These are phyloP conservation scores for Globisporangium abappressorium DNA, from an alignment of 352 stramenopile species.

Conservation along the genomic window DNA sequence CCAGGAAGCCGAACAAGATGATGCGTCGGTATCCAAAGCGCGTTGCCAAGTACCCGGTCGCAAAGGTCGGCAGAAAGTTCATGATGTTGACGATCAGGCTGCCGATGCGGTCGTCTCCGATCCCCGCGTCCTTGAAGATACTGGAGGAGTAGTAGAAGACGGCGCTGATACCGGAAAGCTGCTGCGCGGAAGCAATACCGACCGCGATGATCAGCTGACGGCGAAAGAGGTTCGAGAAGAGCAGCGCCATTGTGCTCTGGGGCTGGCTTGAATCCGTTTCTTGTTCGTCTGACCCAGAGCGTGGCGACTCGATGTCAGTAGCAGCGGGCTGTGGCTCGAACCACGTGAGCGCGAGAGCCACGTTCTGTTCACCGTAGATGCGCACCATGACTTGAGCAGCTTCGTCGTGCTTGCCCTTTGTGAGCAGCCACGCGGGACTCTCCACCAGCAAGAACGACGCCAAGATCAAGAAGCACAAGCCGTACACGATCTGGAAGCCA, in stretches of 20 bases:
- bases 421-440: slow-evolving; percentile 45
- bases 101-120: slow-evolving; percentile 49
- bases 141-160: slow-evolving; percentile 72
- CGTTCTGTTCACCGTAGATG: slow-evolving; percentile 35
- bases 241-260: slow-evolving; percentile 8
- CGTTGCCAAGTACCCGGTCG: slow-evolving; percentile 30
- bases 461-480: slow-evolving; percentile 29
- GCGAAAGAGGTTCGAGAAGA: slow-evolving; percentile 14
- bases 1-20: slow-evolving; percentile 38
- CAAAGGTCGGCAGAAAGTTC: slow-evolving; percentile 49
- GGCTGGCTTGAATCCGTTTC: not conserved
- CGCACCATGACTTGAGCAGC: slow-evolving; percentile 27
- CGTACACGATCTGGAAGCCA: slow-evolving; percentile 37
- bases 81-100: slow-evolving; percentile 55
- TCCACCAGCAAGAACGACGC: slow-evolving; percentile 45
- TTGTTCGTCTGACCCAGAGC: not conserved
- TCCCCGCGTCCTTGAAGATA: slow-evolving; percentile 47
- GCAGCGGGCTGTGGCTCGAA: slow-evolving; percentile 22
- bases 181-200: slow-evolving; percentile 36
- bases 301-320: slow-evolving; percentile 1
- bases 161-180: slow-evolving; percentile 66
- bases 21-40: slow-evolving; percentile 50
- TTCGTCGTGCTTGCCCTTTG: slow-evolving; percentile 19
- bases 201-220: slow-evolving; percentile 48
- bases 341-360: slow-evolving; percentile 29